Percentiles rank a stretch among this genome's conserved stretches.
phyloP scores from a whole-genome alignment of 129 eudicot species.

The Escallonia herrerae region DNA sequence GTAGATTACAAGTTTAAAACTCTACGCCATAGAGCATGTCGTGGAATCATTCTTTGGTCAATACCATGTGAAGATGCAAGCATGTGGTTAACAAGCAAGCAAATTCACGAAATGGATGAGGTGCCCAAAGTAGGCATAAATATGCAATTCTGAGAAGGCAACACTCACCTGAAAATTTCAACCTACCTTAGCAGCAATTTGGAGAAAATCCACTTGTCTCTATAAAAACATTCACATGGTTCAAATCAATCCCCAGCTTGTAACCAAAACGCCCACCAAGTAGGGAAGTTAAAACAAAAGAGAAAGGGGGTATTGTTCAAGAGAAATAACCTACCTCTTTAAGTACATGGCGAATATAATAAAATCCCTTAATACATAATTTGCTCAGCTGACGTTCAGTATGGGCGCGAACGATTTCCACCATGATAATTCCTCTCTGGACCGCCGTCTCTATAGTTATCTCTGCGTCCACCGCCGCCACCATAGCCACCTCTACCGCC shows the following conservation, averaged over 20 bases:
- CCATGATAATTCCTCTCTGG: constrained; percentile 88
- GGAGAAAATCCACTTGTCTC: constrained; percentile 76
- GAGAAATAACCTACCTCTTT: constrained; percentile 83
- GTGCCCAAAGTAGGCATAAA: constrained; percentile 1
- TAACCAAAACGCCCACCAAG: constrained; percentile 18
- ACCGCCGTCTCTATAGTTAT: constrained; percentile 69
- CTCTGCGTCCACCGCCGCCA: constrained; percentile 72
- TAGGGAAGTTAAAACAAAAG: constrained; percentile 19
- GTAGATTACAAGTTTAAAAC: no score
- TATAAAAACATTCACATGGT: constrained; percentile 65
- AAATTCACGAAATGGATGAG: background rate
- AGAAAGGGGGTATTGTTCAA: constrained; percentile 40
- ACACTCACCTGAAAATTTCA: constrained; percentile 89
- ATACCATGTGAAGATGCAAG: background rate
- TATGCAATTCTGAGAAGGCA: constrained; percentile 32
- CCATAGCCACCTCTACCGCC: constrained; percentile 63
- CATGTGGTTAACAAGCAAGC: constrained; percentile 3
- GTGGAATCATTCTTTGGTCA: background rate
- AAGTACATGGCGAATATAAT: constrained; percentile 48
- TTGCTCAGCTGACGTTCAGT: constrained; percentile 39
- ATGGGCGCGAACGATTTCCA: constrained; percentile 93
- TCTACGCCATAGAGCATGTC: no score
- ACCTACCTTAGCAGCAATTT: constrained; percentile 65
- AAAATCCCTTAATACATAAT: constrained; percentile 56
- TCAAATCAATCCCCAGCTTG: constrained; percentile 48